phyloP scores from a whole-genome alignment of 768 basidiomycete genomes.

The Mycena kentingensis region DNA sequence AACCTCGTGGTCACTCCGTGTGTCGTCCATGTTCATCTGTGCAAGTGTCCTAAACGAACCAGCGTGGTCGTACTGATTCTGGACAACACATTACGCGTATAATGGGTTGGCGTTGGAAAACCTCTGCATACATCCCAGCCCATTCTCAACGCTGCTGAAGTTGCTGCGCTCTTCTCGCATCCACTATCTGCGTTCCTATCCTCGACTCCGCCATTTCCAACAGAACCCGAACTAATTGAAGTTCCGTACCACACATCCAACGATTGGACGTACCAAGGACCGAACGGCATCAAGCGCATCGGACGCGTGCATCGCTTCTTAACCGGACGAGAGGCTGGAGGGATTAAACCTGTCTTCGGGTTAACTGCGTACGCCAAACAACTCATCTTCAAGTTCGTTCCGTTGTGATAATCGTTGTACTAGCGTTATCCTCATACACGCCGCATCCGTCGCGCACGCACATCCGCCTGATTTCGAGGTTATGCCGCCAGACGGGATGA shows the following conservation, averaged over 20 bases:
- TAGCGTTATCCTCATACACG: conserved; percentile 47
- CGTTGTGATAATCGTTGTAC: background rate
- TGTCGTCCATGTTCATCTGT: conserved; percentile 33
- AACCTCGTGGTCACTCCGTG: conserved; percentile 83
- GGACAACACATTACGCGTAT: conserved; percentile 71
- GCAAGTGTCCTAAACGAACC: background rate
- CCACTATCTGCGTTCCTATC: conserved; percentile 75
- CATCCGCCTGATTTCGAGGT: conserved; percentile 49
- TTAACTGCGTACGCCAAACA: conserved; percentile 71
- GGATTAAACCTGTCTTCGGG: conserved; percentile 87
- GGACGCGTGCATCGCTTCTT: conserved; percentile 77
- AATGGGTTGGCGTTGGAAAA: conserved; percentile 17
- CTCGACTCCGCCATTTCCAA: conserved; percentile 57
- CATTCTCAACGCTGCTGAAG: conserved; percentile 77
- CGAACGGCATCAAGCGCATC: conserved; percentile 36
- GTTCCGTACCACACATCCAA: conserved; percentile 64
- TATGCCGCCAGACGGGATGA: conserved; percentile 35
- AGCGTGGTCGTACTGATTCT: conserved; percentile 87
- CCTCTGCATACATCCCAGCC: conserved; percentile 49
- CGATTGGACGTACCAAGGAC: conserved; percentile 53
- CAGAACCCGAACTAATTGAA: conserved; percentile 55
- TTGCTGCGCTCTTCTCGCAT: conserved; percentile 81
- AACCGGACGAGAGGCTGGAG: conserved; percentile 82
- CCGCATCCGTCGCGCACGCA: conserved; percentile 47
- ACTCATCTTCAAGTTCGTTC: conserved; percentile 1